phyloP scores from a whole-genome alignment of 78 protist species.

The Dictyostelium capitatum region DNA sequence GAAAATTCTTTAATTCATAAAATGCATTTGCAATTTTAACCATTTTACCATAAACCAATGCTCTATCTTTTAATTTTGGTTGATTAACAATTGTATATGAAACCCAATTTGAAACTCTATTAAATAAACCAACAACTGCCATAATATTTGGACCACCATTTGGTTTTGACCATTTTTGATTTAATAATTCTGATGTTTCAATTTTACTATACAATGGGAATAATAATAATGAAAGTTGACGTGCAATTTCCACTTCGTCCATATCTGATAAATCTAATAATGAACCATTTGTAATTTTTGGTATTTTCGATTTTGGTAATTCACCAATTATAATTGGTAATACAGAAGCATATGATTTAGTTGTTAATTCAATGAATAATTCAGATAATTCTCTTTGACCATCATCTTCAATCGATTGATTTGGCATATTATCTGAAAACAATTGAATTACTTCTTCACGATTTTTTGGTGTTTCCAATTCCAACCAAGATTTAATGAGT shows the following conservation, averaged over 20 bases:
- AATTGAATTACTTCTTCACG: not conserved
- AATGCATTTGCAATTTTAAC: slow-evolving; percentile 21
- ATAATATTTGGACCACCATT: not conserved
- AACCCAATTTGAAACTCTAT: slow-evolving; percentile 33
- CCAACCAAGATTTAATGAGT: slow-evolving; percentile 20
- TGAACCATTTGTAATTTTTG: not conserved
- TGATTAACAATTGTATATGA: not conserved
- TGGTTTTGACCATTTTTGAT: slow-evolving; percentile 9
- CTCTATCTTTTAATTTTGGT: slow-evolving; percentile 31
- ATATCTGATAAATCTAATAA: not conserved
- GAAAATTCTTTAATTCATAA: slow-evolving; percentile 12
- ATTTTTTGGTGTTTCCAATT: slow-evolving; percentile 13
- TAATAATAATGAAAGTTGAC: not conserved
- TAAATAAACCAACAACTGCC: not conserved
- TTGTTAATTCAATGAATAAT: not conserved
- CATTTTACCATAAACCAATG: not conserved
- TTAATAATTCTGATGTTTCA: slow-evolving; percentile 22
- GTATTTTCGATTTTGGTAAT: slow-evolving; percentile 2
- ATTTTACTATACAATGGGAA: slow-evolving; percentile 34
- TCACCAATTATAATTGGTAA: not conserved
- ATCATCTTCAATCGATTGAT: slow-evolving; percentile 32
- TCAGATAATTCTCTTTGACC: slow-evolving; percentile 7
- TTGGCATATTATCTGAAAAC: not conserved
- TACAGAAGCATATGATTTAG: not conserved
- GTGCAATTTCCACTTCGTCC: slow-evolving; percentile 35